phyloP scores from a whole-genome alignment of 805 yeast genomes.

The Myxozyma mucilagina region DNA sequence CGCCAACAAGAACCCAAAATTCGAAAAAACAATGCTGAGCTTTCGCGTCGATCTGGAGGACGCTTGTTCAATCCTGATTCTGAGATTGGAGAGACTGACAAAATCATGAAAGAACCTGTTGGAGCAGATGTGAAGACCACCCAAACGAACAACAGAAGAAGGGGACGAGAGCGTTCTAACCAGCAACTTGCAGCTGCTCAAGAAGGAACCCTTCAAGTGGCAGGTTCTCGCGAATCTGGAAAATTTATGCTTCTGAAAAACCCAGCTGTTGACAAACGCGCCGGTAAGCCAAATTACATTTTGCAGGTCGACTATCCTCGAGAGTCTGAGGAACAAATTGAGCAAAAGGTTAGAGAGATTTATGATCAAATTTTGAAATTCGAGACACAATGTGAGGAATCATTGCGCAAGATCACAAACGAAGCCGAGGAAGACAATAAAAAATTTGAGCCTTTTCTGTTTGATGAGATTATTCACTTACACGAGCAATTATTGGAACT shows the following conservation, averaged over 20 bases:
- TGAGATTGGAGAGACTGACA: slow-evolving; percentile 1
- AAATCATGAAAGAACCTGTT: neutral
- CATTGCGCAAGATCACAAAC: neutral
- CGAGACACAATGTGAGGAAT: slow-evolving; percentile 12
- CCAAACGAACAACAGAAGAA: neutral
- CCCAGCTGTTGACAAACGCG: slow-evolving; percentile 6
- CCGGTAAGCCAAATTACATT: neutral
- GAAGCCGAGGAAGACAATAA: neutral
- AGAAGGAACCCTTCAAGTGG: no score
- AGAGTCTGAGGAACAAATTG: slow-evolving; percentile 17
- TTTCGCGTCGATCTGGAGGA: neutral
- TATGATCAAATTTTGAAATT: slow-evolving; percentile 15
- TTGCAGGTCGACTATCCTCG: slow-evolving; percentile 11
- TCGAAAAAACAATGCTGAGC: neutral
- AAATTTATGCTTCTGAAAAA: slow-evolving; percentile 25
- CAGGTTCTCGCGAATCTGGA: slow-evolving; percentile 13
- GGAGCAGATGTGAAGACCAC: neutral
- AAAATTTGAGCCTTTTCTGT: slow-evolving; percentile 3
- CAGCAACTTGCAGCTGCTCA: neutral
- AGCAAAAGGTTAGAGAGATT: slow-evolving; percentile 1
- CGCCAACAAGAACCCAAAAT: neutral
- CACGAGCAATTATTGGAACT: slow-evolving; percentile 20
- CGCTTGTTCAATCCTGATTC: slow-evolving; percentile 18
- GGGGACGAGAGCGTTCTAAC: neutral
- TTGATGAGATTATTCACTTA: slow-evolving; percentile 16